These are phyloP conservation scores for Starmerella riodocensis DNA, from an alignment of 805 yeast genomes.

Conservation along the genomic window DNA sequence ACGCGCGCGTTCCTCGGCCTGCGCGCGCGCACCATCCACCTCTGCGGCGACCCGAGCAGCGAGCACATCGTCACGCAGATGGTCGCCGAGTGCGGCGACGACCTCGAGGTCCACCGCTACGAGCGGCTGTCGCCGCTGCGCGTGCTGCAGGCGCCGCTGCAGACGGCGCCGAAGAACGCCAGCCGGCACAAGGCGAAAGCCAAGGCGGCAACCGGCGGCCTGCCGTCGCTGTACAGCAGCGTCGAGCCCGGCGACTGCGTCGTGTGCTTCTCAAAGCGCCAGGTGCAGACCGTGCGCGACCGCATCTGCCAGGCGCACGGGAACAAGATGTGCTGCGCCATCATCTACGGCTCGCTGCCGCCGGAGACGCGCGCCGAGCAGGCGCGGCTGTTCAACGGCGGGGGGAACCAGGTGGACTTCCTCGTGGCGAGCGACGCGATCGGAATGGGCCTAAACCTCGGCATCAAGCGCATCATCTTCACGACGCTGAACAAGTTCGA, in stretches of 20 bases:
- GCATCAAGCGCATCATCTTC: conserved; percentile 69
- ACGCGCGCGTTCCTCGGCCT: conserved; percentile 80
- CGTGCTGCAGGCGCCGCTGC: conserved; percentile 31
- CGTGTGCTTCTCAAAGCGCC: conserved; percentile 68
- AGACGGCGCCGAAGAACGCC: not conserved
- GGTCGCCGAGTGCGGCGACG: conserved; percentile 65
- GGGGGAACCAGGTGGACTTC: conserved; percentile 59
- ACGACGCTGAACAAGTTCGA: conserved; percentile 55
- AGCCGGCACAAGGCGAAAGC: not conserved
- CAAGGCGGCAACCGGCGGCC: not conserved
- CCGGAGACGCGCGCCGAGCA: conserved; percentile 86
- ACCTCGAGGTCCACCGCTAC: conserved; percentile 54
- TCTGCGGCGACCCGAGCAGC: conserved; percentile 87
- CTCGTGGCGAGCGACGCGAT: conserved; percentile 92
- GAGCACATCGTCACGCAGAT: conserved; percentile 53
- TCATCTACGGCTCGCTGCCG: conserved; percentile 89
- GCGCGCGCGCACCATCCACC: conserved; percentile 69
- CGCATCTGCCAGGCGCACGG: conserved; percentile 47
- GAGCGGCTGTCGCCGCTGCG: conserved; percentile 60
- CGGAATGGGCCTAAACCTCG: conserved; percentile 91
- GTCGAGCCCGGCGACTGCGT: conserved; percentile 72
- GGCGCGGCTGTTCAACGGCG: conserved; percentile 58
- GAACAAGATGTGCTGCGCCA: conserved; percentile 43
- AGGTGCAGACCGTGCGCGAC: conserved; percentile 55
- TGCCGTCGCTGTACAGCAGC: conserved; percentile 17